Base-by-base conservation (phyloP, 2,329 filamentous ascomycete genomes). In the Hypomyces rosellus region DNA sequence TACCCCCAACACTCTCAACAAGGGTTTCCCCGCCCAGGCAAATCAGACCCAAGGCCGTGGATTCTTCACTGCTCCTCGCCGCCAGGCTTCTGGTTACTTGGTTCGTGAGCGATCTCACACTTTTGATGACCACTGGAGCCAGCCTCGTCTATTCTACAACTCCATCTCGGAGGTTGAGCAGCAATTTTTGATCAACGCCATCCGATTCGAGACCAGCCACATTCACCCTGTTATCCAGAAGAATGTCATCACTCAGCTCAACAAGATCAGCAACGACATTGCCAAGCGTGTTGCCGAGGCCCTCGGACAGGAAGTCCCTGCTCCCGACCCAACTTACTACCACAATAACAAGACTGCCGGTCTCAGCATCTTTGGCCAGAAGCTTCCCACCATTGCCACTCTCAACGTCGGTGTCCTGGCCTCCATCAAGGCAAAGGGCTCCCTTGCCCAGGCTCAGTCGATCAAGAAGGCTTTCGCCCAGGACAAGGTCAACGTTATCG, bases 131-230 rank as follows among this genome's bases (percentile, higher is more conserved):
- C 81, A 82, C 63, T 89, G 84, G 84, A 81, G 79, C 3, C 86
- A 89, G 63, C 79, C 84, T 0, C 78, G 85, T 1, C 73, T 89
- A 12, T 88, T 89, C 69, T 88, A 79, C 75, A 89, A 89, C 74
- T 88, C 84, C 0, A 71, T 89, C 45, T 71, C 76, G 2, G 72
- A 76, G 2, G 73, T 74, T 0, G 85, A 89, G 67, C 79, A 87
- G 63, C 85, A 89, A 61, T 84, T 87, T 61, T 65, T 89, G 37
- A 75, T 89, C 68, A 85, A 89, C 63, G 85, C 84, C 0, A 81
- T 89, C 49, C 82, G 85, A 25, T 88, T 89, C 64, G 86, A 89
- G 68, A 77, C 75, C 0, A 75, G 80, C 18, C 76, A 85, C 13
- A 59, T 89, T 34, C 69, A 73, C 57, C 82, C 79, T 0, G 60